Evolutionary conservation across 2,329 filamentous ascomycete species (phyloP), one percentile per base, ranked within the genome.

Genomic region (Botrytis cinerea): DNA sequence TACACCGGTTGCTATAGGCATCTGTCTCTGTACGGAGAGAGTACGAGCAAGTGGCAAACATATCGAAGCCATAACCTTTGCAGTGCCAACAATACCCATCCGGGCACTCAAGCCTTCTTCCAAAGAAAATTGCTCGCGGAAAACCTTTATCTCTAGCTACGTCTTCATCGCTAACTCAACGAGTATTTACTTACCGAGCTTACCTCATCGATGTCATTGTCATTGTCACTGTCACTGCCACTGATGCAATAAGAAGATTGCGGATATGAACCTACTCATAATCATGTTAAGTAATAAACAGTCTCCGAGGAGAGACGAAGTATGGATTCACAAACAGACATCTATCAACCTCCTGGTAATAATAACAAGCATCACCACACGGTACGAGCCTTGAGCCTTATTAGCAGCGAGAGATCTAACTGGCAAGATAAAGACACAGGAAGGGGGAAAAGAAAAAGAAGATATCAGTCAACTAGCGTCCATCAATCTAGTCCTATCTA

Each of bases 191-290:
- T 57, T 57, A 18, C 51, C n/a, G n/a, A 35, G 32, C 57, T 35
- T 60, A 60, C 28, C 57, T 60, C 57, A 60, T 60, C 57, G 57
- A 25, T 60, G 57, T 60, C 57, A 60, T 28, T 54, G 16, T 32
- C 32, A 32, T 32, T 32, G 32, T 32, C 32, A 32, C 4, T 32
- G 32, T 46, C 45, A 60, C 57, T 60, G 6, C 28, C 51, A 57
- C n/a, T 57, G 22, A 25, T 25, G 4, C 46, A 12, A 25, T 25
- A 5, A 25, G 46, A 5, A 51, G 12, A 14, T 12, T 25, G 25
- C 25, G 51, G 51, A 28, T 54, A 18, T 28, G 18, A 18, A 28
- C 1, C 25, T 51, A 14, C 51, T 54, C 14, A 54, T 14, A 18
- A 28, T 28, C 51, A 54, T 3, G 16, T 54, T 25, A 18, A 28